Conservation (phyloP, 768 basidiomycete genomes). For the Lentinula sp. region DNA sequence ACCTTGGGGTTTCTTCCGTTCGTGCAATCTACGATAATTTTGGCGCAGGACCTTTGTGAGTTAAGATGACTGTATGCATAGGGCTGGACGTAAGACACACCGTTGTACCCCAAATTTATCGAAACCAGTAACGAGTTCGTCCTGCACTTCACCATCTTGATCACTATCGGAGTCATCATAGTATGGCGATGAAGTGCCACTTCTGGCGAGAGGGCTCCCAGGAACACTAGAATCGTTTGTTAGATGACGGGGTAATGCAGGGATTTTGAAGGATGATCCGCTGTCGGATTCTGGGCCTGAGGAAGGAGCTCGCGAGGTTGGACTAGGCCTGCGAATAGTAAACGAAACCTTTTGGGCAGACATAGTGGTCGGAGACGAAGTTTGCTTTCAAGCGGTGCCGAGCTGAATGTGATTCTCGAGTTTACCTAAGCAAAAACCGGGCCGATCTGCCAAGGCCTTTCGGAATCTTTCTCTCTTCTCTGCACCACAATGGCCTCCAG, state of each 20-base stretch:
- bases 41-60: conserved; percentile 56
- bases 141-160: conserved; percentile 47
- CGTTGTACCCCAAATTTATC: conserved; percentile 75
- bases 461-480: neutral
- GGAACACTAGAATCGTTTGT: conserved; percentile 31
- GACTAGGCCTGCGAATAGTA: conserved; percentile 76
- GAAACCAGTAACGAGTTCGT: conserved; percentile 69
- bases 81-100: conserved; percentile 50
- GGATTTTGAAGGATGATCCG: conserved; percentile 47
- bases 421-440: no score
- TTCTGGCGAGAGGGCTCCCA: conserved; percentile 52
- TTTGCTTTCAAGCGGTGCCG: no score
- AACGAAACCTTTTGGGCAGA: conserved; percentile 61
- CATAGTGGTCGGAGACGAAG: conserved; percentile 12
- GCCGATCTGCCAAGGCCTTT: no score
- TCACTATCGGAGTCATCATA: conserved; percentile 53
- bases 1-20: conserved; percentile 39
- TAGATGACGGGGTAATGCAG: conserved; percentile 57
- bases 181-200: conserved; percentile 40
- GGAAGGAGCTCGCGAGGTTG: conserved; percentile 55
- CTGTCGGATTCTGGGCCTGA: conserved; percentile 59
- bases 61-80: conserved; percentile 47
- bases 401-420: no score
- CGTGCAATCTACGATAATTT: conserved; percentile 31
- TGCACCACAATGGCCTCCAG: conserved; percentile 2